phyloP scores from a whole-genome alignment of 805 yeast genomes.

The Vanderwaltozyma verrucispora region DNA sequence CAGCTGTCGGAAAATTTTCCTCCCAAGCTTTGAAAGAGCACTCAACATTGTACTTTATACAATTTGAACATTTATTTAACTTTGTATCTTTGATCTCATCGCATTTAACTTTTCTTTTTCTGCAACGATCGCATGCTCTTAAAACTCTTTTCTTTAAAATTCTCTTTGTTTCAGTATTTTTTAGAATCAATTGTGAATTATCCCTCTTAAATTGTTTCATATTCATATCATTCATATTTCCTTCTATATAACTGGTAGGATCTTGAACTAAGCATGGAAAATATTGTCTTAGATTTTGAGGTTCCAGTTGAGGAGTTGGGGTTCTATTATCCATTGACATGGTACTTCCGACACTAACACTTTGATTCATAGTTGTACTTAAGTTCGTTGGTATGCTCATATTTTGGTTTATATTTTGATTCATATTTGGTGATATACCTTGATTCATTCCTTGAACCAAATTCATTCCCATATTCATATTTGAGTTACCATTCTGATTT shows the following conservation, averaged over 20 bases:
- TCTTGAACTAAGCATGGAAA: neutral
- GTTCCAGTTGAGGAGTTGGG: neutral
- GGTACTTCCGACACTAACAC: neutral
- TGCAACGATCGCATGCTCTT: conserved; percentile 27
- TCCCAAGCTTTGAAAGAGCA: conserved; percentile 22
- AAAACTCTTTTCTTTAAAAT: conserved; percentile 19
- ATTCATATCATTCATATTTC: neutral
- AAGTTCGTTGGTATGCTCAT: neutral
- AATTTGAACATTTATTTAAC: conserved; percentile 20
- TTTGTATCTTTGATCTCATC: conserved; percentile 13
- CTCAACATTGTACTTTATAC: conserved; percentile 16
- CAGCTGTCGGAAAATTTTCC: conserved; percentile 3
- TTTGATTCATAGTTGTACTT: neutral
- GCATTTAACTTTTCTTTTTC: conserved; percentile 26
- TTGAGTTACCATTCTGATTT: neutral
- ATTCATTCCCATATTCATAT: neutral
- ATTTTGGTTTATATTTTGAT: neutral
- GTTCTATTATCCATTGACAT: neutral
- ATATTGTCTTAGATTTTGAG: neutral
- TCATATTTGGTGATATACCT: neutral
- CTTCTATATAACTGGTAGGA: neutral
- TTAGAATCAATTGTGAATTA: neutral
- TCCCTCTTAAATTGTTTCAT: neutral
- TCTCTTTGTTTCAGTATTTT: neutral
- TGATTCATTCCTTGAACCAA: neutral